Base-by-base conservation (phyloP, 2,329 filamentous ascomycete species). In the Cyclaneusma minus region DNA sequence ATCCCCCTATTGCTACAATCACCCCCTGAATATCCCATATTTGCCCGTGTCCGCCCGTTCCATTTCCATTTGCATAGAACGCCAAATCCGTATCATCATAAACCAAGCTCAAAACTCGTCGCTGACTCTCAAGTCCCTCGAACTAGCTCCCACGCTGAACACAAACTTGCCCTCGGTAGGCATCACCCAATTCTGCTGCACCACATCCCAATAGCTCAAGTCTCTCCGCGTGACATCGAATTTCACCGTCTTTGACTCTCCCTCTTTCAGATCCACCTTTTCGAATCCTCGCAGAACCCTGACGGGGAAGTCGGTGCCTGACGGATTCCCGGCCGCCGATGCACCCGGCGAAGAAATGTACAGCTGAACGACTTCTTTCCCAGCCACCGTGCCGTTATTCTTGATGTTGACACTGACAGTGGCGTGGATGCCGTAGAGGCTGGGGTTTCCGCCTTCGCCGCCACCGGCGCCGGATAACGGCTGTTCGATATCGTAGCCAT, bases 271-370 rank as follows among this genome's bases (percentile, higher is more conserved):
- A 20, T 54, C 48, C 2, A 77, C 51, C 56, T 83, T 82, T 35
- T 76, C 71, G 42, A 84, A 84, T 16, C 76, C 76, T 9, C 79
- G 64, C 12, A 84, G 57, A n/a, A 73, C 69, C 29, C 62, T 62
- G 3, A 70, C 48, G 0, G 77, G 77, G 27, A 81, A 83, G 15
- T 82, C 73, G n/a, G n/a, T n/a, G n/a, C n/a, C n/a, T n/a, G n/a
- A n/a, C n/a, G n/a, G 13, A 67, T 52, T 2, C 32, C 57, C 49
- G 13, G 48, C 47, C n/a, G 50, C 55, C 27, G 50, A 49, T 0
- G 42, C 36, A 26, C 58, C 34, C 0, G 64, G 66, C 21, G 56
- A 58, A 6, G 49, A 53, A 16, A 69, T 35, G 37, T 74, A 74
- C 3, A 71, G 42, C 33, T 74, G 68, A 2, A 68, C 62, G 3